Evolutionary conservation across 148 eudicot genomes (phyloP).

Genomic region (Silene latifolia): DNA sequence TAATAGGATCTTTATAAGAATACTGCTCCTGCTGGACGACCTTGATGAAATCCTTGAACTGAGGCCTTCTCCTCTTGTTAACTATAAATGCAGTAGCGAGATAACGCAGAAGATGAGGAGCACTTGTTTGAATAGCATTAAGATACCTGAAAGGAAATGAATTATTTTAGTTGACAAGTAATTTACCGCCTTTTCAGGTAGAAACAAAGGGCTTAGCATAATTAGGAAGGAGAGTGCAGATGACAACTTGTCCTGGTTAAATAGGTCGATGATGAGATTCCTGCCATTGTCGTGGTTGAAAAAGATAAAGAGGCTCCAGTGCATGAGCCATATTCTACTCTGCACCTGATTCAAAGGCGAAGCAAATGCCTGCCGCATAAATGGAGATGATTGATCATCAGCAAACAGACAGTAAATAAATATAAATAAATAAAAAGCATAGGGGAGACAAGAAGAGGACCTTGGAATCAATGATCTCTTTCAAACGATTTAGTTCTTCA

Average conservation of each 20-base stretch:
- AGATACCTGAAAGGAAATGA: constrained; percentile 52
- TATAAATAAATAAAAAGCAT: neutral
- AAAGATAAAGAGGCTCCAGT: constrained; percentile 95
- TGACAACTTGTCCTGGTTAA: constrained; percentile 89
- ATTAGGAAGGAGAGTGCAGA: constrained; percentile 3
- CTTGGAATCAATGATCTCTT: constrained; percentile 86
- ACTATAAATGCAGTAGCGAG: constrained; percentile 93
- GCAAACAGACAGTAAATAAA: constrained; percentile 17
- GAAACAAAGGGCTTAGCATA: neutral
- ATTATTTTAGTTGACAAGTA: neutral
- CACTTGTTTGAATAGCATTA: constrained; percentile 91
- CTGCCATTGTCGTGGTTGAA: constrained; percentile 97
- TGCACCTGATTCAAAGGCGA: constrained; percentile 90
- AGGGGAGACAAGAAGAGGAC: constrained; percentile 19
- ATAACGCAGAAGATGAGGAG: constrained; percentile 93
- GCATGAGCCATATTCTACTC: constrained; percentile 94
- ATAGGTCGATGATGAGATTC: constrained; percentile 87
- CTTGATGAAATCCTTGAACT: constrained; percentile 89
- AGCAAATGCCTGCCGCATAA: constrained; percentile 62
- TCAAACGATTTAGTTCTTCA: constrained; percentile 80
- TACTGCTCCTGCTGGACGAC: constrained; percentile 87
- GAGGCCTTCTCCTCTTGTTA: constrained; percentile 88
- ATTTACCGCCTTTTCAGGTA: neutral
- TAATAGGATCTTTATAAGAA: constrained; percentile 81
- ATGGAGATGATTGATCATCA: constrained; percentile 19